Evolutionary conservation across 2,329 filamentous ascomycete genomes (phyloP), one percentile per base, ranked within the genome.

Genomic region (Trichoderma arundinaceum): DNA sequence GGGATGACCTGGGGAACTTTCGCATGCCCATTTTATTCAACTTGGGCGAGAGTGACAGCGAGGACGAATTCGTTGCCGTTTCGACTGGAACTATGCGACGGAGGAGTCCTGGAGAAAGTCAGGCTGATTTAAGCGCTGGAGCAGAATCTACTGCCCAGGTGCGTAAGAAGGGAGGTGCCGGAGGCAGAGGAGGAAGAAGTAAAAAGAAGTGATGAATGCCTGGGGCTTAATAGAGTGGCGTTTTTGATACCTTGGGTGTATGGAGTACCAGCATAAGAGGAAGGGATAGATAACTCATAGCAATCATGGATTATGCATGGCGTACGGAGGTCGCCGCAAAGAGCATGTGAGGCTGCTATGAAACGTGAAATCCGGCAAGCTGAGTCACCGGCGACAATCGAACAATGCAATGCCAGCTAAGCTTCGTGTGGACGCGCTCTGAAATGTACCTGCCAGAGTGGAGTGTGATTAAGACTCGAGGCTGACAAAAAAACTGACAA

Each of bases 21-120:
- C 86, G 88, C 66, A 96, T 99, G 90, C 96, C 95, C 0, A 92
- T 99, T 3, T 79, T 97, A n/a, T 87, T 97, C 69, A 92, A 97
- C 74, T 86, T 98, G 52, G 92, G 93, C 54, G 93, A 96, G 72
- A 97, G 92, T 71, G 95, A 98, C 74, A 97, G 92, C 74, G 95
- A 97, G 74, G 95, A 99, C 72, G 96, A 99, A 74, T 88, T 89
- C 67, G 79, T 90, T 32, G 81, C 85, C 4, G 86, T 90, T 22
- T 87, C 85, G 17, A 86, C 87, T 1, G 94, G 94, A 10, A 96
- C 95, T 53, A 94, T 96, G 84, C 86, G 94, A 70, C 86, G 93
- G 66, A 90, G 93, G 75, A 97, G 92, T 75, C 88, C 92, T 10
- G 92, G 91, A 1, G 89, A 90, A 64, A 86, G 86, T 56, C 84